Percentiles rank a stretch among this genome's conserved stretches.
These are phyloP conservation scores for Suhomyces canberraensis DNA, from an alignment of 805 yeast genomes.

Conservation along the genomic window DNA sequence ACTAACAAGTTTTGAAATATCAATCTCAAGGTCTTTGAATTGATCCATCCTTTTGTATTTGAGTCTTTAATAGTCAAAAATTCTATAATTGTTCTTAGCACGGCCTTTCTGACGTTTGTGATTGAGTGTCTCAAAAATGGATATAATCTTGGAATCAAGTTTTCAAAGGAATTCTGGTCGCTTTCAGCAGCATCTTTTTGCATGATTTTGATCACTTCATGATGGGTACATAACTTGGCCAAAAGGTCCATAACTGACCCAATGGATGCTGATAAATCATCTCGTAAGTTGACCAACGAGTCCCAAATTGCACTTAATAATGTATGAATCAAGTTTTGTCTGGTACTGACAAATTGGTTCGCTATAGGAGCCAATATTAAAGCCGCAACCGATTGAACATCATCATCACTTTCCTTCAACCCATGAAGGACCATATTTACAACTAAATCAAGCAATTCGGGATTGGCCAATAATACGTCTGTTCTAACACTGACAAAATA, in stretches of 20 bases:
- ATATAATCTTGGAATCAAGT: conserved; percentile 82
- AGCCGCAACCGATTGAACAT: conserved; percentile 96
- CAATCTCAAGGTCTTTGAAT: conserved; percentile 67
- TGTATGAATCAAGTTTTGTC: conserved; percentile 47
- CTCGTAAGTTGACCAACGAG: conserved; percentile 77
- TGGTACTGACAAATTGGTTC: conserved; percentile 71
- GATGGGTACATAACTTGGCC: conserved; percentile 81
- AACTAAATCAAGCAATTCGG: conserved; percentile 63
- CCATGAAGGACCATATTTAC: conserved; percentile 87
- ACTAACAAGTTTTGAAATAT: conserved; percentile 83
- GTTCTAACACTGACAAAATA: conserved; percentile 89
- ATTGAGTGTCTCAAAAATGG: conserved; percentile 95
- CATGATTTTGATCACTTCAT: conserved; percentile 70
- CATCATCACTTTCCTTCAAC: conserved; percentile 75
- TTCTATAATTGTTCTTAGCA: conserved; percentile 72
- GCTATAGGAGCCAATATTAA: conserved; percentile 90
- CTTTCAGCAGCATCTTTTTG: conserved; percentile 51
- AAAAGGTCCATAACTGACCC: conserved; percentile 94
- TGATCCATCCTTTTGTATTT: conserved; percentile 66
- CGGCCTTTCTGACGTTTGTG: conserved; percentile 85
- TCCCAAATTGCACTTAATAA: conserved; percentile 81
- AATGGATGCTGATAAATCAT: conserved; percentile 90
- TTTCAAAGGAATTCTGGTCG: conserved; percentile 55
- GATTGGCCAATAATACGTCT: conserved; percentile 62
- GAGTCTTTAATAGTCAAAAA: conserved; percentile 61